These are phyloP conservation scores for Hibiscus tridactylites DNA, from an alignment of 345 rosid genomes.

Conservation along the genomic window DNA sequence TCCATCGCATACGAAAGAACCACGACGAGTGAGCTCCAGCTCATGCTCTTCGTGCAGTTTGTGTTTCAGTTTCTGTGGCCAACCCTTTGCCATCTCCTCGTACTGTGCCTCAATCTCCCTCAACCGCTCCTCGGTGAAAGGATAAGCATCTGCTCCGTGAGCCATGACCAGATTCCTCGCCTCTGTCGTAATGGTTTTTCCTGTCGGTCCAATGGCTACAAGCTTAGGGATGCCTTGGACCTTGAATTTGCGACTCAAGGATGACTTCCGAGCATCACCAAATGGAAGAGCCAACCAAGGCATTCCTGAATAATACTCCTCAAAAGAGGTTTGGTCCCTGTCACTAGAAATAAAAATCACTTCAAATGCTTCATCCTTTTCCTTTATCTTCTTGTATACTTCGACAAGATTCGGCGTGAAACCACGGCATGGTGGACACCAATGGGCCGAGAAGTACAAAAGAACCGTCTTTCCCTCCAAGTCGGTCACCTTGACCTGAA, in stretches of 20 bases:
- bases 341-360: slow-evolving; percentile 60
- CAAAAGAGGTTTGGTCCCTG: slow-evolving; percentile 39
- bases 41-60: slow-evolving; percentile 63
- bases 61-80: slow-evolving; percentile 64
- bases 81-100: slow-evolving; percentile 53
- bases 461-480: slow-evolving; percentile 61
- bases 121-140: slow-evolving; percentile 49
- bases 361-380: slow-evolving; percentile 40
- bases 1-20: slow-evolving; percentile 29
- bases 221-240: slow-evolving; percentile 52
- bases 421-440: slow-evolving; percentile 58
- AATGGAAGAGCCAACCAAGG: slow-evolving; percentile 75
- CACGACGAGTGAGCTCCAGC: slow-evolving; percentile 35
- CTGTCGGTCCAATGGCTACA: slow-evolving; percentile 41
- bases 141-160: slow-evolving; percentile 59
- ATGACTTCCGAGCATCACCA: slow-evolving; percentile 44
- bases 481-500: slow-evolving; percentile 45
- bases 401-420: slow-evolving; percentile 56
- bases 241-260: slow-evolving; percentile 37
- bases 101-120: slow-evolving; percentile 24
- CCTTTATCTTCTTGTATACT: slow-evolving; percentile 53
- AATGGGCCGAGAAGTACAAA: slow-evolving; percentile 65
- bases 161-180: slow-evolving; percentile 28
- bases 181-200: slow-evolving; percentile 40
- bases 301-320: slow-evolving; percentile 46